These are phyloP conservation scores for Camelina laxa DNA, from an alignment of 345 rosid genomes.

Conservation along the genomic window DNA sequence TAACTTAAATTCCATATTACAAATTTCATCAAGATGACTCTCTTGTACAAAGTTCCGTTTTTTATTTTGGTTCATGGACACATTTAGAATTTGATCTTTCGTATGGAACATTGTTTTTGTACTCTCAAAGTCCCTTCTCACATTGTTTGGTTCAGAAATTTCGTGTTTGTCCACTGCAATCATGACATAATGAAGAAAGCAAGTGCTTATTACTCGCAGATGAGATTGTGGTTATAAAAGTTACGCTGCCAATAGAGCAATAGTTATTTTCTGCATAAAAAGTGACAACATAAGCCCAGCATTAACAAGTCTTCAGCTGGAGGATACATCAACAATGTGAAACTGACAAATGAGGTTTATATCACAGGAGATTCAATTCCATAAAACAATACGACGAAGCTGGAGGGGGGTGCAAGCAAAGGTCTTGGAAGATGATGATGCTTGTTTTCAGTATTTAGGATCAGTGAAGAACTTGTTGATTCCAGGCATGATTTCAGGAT, in stretches of 20 bases:
- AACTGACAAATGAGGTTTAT: constrained; percentile 14
- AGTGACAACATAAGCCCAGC: constrained; percentile 29
- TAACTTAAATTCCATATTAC: background rate
- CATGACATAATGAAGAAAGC: background rate
- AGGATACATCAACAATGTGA: constrained; percentile 30
- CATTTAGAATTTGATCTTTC: background rate
- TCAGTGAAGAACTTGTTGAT: constrained; percentile 89
- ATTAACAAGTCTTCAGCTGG: constrained; percentile 9
- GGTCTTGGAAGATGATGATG: background rate
- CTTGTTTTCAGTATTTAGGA: constrained; percentile 52
- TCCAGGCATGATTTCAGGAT: constrained; percentile 91
- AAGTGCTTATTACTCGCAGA: background rate
- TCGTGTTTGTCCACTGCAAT: background rate
- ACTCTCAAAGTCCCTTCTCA: background rate
- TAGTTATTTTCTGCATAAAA: constrained; percentile 12
- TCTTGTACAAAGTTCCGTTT: background rate
- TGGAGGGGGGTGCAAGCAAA: too few relatives aligned
- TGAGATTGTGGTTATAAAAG: background rate
- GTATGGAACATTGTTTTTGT: background rate
- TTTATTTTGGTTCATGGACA: background rate
- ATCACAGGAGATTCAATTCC: constrained; percentile 31
- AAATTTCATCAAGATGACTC: constrained; percentile 9
- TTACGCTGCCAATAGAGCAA: constrained; percentile 20
- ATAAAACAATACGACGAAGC: constrained; percentile 11
- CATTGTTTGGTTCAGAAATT: background rate